Conservation (phyloP, 371 early-diverging fungal species). For the Quaeritorhiza haematococci region DNA sequence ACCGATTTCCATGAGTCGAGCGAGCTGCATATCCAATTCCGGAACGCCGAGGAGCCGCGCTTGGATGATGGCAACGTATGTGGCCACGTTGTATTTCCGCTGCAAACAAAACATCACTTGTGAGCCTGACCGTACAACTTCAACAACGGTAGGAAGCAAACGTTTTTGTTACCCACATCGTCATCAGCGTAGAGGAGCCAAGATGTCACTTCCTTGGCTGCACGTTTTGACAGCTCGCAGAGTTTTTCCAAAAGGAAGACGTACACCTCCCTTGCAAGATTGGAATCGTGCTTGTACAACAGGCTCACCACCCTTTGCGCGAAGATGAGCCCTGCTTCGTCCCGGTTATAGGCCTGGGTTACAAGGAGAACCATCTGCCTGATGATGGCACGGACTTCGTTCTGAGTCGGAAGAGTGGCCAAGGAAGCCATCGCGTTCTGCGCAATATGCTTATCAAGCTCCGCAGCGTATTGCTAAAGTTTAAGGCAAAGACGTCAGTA, state of each 20-base stretch:
- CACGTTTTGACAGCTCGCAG: slow-evolving; percentile 71
- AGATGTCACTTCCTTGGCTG: slow-evolving; percentile 73
- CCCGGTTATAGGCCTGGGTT: slow-evolving; percentile 62
- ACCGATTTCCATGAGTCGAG: slow-evolving; percentile 69
- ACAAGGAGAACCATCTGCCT: slow-evolving; percentile 66
- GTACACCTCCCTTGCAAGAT: slow-evolving; percentile 74
- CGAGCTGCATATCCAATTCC: slow-evolving; percentile 85
- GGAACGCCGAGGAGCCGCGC: slow-evolving; percentile 66
- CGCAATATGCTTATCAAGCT: slow-evolving; percentile 67
- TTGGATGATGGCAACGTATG: slow-evolving; percentile 75
- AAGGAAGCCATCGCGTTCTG: slow-evolving; percentile 54
- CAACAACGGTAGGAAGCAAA: background rate
- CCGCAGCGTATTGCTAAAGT: slow-evolving; percentile 50
- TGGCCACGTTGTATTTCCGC: slow-evolving; percentile 80
- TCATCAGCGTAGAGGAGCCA: slow-evolving; percentile 95
- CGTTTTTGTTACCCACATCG: no score
- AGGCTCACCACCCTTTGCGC: slow-evolving; percentile 82
- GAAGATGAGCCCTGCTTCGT: slow-evolving; percentile 73
- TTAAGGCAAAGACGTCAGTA: slow-evolving; percentile 5
- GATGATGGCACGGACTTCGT: slow-evolving; percentile 68
- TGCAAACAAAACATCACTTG: slow-evolving; percentile 9
- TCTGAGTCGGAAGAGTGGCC: slow-evolving; percentile 66
- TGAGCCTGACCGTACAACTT: background rate
- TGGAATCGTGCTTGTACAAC: slow-evolving; percentile 71
- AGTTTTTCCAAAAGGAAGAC: slow-evolving; percentile 73